A percentile compares a stretch with the other conserved stretches of the same genome.
Conservation (phyloP, 176 grass and related monocot species). For the Eleusine coracana region DNA sequence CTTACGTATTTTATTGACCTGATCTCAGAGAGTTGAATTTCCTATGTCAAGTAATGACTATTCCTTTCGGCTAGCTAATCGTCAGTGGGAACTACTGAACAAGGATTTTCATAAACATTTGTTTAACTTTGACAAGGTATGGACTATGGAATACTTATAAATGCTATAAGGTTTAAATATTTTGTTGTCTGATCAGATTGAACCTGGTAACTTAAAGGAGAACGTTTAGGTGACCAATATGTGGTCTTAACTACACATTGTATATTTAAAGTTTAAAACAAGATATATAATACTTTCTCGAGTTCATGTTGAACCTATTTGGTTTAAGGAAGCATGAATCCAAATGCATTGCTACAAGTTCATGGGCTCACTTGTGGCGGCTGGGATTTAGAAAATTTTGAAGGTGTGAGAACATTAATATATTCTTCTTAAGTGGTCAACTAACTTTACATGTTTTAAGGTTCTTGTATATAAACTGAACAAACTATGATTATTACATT, state of each 20-base stretch:
- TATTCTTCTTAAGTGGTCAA: constrained; percentile 4
- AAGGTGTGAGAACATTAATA: neutral
- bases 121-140: constrained; percentile 90
- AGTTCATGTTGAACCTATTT: neutral
- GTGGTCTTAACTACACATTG: neutral
- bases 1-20: constrained; percentile 38
- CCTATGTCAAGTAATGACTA: constrained; percentile 87
- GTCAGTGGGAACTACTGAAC: constrained; percentile 80
- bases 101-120: constrained; percentile 65
- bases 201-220: neutral
- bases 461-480: neutral
- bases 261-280: neutral
- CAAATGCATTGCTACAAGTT: constrained; percentile 7
- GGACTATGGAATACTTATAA: constrained; percentile 42
- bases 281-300: neutral
- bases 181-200: neutral
- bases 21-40: constrained; percentile 88
- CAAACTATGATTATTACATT: constrained; percentile 2
- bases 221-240: neutral
- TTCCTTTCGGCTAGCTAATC: constrained; percentile 76
- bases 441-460: constrained; percentile 6
- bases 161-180: neutral
- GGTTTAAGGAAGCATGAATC: constrained; percentile 15
- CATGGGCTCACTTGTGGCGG: neutral
- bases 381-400: neutral